These are phyloP conservation scores for Tetrahymena thermophila DNA, from an alignment of 73 alveolate species.

Conservation along the genomic window DNA sequence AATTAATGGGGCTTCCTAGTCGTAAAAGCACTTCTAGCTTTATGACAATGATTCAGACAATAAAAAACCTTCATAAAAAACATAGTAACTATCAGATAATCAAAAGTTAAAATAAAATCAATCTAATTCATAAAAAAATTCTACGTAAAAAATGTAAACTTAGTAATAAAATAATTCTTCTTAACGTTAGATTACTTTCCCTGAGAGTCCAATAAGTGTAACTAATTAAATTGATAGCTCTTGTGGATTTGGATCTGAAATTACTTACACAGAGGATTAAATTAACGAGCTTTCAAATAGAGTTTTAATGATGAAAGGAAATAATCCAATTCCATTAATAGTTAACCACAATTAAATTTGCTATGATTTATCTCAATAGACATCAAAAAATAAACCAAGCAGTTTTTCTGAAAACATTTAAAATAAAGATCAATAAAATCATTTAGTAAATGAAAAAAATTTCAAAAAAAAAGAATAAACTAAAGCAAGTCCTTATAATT, in stretches of 20 bases:
- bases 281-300: neutral
- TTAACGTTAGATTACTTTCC: neutral
- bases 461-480: neutral
- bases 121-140: too few relatives aligned
- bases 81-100: neutral
- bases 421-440: neutral
- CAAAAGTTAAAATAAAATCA: too few relatives aligned
- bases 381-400: neutral
- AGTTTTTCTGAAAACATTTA: neutral
- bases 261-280: neutral
- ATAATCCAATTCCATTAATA: neutral
- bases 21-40: neutral
- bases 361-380: neutral
- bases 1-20: neutral
- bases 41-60: neutral
- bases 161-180: neutral
- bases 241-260: neutral
- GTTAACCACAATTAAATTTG: neutral
- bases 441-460: neutral
- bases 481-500: neutral
- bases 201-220: neutral
- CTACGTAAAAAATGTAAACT: neutral
- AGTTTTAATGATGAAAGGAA: neutral
- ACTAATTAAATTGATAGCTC: neutral
- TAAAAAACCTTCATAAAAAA: too few relatives aligned